Conservation (phyloP, 129 eudicot genomes). For the Pittosporum tobira region DNA sequence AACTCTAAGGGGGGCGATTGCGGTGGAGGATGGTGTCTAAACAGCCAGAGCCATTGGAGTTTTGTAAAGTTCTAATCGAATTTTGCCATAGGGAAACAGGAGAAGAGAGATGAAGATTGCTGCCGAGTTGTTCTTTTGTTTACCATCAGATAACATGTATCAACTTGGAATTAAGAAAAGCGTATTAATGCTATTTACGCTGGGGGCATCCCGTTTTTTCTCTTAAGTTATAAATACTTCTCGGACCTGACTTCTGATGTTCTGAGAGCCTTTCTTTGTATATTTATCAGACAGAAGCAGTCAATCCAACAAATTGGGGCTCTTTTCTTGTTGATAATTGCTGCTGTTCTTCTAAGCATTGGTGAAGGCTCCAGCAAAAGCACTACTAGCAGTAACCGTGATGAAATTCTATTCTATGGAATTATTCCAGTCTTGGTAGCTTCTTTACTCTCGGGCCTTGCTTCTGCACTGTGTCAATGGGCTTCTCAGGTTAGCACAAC, state of each 20-base stretch:
- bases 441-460: slow-evolving; percentile 93
- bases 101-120: too few relatives aligned
- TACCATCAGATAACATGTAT: too few relatives aligned
- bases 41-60: too few relatives aligned
- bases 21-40: too few relatives aligned
- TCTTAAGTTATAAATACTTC: not conserved
- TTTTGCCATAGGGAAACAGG: too few relatives aligned
- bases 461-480: slow-evolving; percentile 98
- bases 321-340: slow-evolving; percentile 69
- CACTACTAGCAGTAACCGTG: slow-evolving; percentile 50
- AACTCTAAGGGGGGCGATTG: too few relatives aligned
- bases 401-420: slow-evolving; percentile 62
- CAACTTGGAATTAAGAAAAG: too few relatives aligned
- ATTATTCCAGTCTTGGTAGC: slow-evolving; percentile 85
- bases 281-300: slow-evolving; percentile 67
- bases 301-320: slow-evolving; percentile 97
- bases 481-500: slow-evolving; percentile 75
- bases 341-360: slow-evolving; percentile 83
- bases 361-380: slow-evolving; percentile 95
- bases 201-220: too few relatives aligned
- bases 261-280: not conserved
- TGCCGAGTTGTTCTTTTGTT: too few relatives aligned
- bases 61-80: too few relatives aligned
- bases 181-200: too few relatives aligned
- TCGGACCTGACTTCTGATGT: not conserved